Evolutionary conservation across 441 rosid genomes (phyloP).

Genomic region (Omphalea diandra): DNA sequence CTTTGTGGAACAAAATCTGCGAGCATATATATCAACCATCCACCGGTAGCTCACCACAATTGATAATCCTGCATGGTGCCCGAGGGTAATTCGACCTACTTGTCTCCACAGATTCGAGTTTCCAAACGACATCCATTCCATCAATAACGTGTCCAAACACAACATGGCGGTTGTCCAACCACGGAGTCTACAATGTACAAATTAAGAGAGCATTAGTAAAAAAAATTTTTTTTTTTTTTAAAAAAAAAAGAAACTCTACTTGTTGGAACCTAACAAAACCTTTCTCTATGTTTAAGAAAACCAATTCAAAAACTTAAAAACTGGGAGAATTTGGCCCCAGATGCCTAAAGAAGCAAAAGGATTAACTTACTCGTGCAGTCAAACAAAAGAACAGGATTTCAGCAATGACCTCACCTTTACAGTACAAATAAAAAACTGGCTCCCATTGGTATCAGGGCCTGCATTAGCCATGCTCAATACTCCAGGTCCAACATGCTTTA

Average conservation of each 20-base stretch:
- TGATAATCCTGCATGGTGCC: conserved; percentile 63
- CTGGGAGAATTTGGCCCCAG: no score
- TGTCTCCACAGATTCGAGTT: conserved; percentile 85
- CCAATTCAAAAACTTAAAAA: no score
- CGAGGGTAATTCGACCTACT: conserved; percentile 84
- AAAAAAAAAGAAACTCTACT: no score
- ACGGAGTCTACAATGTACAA: conserved; percentile 64
- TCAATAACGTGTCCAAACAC: conserved; percentile 89
- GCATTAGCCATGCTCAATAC: conserved; percentile 98
- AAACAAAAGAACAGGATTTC: conserved; percentile 14
- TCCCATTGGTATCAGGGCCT: conserved; percentile 94
- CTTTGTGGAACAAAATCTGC: background rate
- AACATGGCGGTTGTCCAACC: conserved; percentile 92
- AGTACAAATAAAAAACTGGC: conserved; percentile 96
- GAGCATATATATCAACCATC: conserved; percentile 39
- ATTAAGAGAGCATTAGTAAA: background rate
- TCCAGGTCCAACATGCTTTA: conserved; percentile 89
- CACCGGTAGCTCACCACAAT: conserved; percentile 87
- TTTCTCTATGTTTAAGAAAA: background rate
- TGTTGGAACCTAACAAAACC: conserved; percentile 10
- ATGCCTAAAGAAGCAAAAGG: background rate
- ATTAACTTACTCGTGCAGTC: conserved; percentile 1
- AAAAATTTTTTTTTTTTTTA: conserved; percentile 8
- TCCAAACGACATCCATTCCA: conserved; percentile 80
- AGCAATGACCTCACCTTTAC: conserved; percentile 55